Base-by-base conservation (phyloP, 2,329 filamentous ascomycete species). In the Verruconis gallopava region DNA sequence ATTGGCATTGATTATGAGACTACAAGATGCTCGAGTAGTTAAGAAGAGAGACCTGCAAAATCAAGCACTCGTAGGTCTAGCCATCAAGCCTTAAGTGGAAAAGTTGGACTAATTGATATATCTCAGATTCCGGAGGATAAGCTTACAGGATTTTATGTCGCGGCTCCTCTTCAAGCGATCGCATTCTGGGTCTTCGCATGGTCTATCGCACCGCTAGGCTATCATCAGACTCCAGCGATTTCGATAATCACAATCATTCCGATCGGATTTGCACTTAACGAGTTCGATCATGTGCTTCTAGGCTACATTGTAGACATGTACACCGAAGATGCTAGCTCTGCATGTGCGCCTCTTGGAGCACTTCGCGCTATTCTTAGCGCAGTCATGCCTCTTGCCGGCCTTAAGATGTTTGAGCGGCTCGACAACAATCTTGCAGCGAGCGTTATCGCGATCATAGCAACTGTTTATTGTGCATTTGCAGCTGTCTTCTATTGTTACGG, bases 251-350 rank as follows among this genome's bases (percentile, higher is more conserved):
- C 21, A 14, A n/a, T 40, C 9, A 15, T 40, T 3, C 25, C 25
- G 14, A 14, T 40, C 17, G 38, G 38, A n/a, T 40, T 40, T 18
- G 38, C 38, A 17, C 17, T 34, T 17, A 40, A 40, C 28, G 38
- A 40, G 25, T 40, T 40, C 12, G 38, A 32, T 15, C 34, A 40
- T 25, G 25, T 34, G 20, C 38, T 40, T 5, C 14, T 19, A 9
- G 38, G 38, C 3, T 40, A 40, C 25, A 12, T 40, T 11, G 21
- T 14, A 14, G 38, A 40, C 18, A 32, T 28, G 11, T 40, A 40
- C 18, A 32, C 38, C 13, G 20, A 17, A n/a, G 21, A 32, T 35
- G 38, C 38, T 15, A 28, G 21, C 4, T 40, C 38, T 4, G 25
- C 21, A 5, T 17, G 18, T 34, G 38, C 38, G 13, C 21, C 38